A percentile compares a stretch with the other conserved stretches of the same genome.
phyloP scores from a whole-genome alignment of 2,329 filamentous ascomycete genomes.

The Lasiodiplodia theobromae region DNA sequence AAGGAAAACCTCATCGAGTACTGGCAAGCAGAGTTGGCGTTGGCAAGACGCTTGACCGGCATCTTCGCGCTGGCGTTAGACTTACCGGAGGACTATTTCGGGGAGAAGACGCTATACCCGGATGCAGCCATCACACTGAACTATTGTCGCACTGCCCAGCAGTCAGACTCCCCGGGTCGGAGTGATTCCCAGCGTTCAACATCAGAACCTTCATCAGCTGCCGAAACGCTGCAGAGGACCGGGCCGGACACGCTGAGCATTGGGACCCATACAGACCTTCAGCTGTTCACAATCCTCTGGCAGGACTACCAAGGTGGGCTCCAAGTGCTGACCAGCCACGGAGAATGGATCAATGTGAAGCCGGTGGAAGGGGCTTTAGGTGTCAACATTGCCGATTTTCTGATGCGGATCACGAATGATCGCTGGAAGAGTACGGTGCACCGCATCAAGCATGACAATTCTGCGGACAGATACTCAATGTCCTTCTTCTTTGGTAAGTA shows the following conservation, averaged over 20 bases:
- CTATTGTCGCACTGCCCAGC: conserved; percentile 36
- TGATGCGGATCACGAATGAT: conserved; percentile 52
- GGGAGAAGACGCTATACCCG: conserved; percentile 61
- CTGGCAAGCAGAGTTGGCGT: conserved; percentile 56
- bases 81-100: conserved; percentile 63
- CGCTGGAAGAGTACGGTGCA: conserved; percentile 51
- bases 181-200: conserved; percentile 45
- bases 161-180: conserved; percentile 34
- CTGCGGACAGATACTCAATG: conserved; percentile 58
- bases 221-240: conserved; percentile 43
- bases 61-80: conserved; percentile 64
- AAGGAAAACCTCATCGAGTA: conserved; percentile 56
- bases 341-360: conserved; percentile 49
- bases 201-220: conserved; percentile 37
- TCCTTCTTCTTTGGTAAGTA: conserved; percentile 63
- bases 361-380: conserved; percentile 47
- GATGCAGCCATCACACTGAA: conserved; percentile 42
- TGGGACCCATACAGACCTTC: conserved; percentile 54
- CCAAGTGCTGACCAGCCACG: conserved; percentile 52
- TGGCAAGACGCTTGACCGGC: conserved; percentile 60
- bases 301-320: conserved; percentile 40
- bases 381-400: conserved; percentile 52
- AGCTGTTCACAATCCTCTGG: conserved; percentile 60
- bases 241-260: conserved; percentile 41
- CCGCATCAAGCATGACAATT: conserved; percentile 54